Percentiles rank a stretch among this genome's conserved stretches.
Evolutionary conservation across 257 asterid genomes (phyloP).

Genomic region (Apocynum venetum): DNA sequence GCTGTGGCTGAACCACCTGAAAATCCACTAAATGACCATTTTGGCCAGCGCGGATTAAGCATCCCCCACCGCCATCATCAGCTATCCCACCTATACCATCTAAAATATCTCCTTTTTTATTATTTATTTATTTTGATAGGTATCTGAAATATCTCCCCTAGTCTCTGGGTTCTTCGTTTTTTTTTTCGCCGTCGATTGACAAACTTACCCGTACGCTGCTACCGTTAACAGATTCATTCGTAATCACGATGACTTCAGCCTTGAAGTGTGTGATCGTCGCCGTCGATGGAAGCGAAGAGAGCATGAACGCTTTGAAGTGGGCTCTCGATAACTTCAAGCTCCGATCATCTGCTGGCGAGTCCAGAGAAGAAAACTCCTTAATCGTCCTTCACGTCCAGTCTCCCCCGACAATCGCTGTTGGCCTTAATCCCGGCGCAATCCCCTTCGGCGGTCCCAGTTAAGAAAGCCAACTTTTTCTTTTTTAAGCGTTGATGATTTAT

Average conservation of each 20-base stretch:
- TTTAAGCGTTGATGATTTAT: background rate
- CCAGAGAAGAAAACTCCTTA: slow-evolving; percentile 19
- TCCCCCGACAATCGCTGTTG: slow-evolving; percentile 42
- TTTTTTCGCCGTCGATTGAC: background rate
- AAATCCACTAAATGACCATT: background rate
- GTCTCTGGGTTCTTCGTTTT: no score
- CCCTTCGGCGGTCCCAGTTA: slow-evolving; percentile 57
- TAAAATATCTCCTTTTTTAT: background rate
- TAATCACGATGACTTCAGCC: background rate
- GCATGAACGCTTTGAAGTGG: slow-evolving; percentile 48
- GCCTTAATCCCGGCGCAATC: slow-evolving; percentile 37
- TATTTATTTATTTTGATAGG: no score
- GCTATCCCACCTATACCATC: background rate
- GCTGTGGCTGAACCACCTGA: background rate
- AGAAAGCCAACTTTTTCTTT: slow-evolving; percentile 8
- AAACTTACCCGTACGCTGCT: background rate
- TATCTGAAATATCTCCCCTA: background rate
- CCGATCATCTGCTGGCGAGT: slow-evolving; percentile 12
- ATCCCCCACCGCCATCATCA: background rate
- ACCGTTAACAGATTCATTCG: background rate
- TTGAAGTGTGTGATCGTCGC: slow-evolving; percentile 39
- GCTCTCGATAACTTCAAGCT: slow-evolving; percentile 41
- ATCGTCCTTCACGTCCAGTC: slow-evolving; percentile 43
- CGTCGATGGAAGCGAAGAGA: slow-evolving; percentile 50
- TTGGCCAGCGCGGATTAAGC: background rate